Evolutionary conservation across 768 basidiomycete genomes (phyloP).

Genomic region (Leccinum incarnatum): DNA sequence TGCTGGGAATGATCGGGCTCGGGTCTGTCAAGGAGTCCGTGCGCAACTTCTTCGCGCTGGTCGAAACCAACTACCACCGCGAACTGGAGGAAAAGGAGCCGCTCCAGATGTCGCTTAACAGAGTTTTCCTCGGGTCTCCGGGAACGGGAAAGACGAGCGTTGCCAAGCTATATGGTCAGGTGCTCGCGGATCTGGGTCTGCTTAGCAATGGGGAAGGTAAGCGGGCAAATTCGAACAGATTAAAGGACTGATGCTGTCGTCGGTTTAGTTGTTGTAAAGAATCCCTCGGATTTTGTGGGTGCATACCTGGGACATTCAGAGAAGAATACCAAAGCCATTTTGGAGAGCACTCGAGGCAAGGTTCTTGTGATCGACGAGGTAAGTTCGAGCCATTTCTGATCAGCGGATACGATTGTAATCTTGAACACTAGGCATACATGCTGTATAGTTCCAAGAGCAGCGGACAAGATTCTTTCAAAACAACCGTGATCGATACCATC

Average conservation of each 20-base stretch:
- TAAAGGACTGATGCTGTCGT: not conserved
- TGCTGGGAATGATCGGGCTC: slow-evolving; percentile 56
- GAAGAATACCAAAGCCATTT: slow-evolving; percentile 59
- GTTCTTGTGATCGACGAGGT: slow-evolving; percentile 73
- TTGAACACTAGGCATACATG: slow-evolving; percentile 36
- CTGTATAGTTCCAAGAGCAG: slow-evolving; percentile 45
- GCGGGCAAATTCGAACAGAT: not conserved
- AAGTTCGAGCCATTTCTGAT: slow-evolving; percentile 14
- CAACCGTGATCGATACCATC: slow-evolving; percentile 69
- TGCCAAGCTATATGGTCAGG: slow-evolving; percentile 62
- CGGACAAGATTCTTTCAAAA: slow-evolving; percentile 51
- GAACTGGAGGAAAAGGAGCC: slow-evolving; percentile 57
- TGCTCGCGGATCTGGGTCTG: slow-evolving; percentile 58
- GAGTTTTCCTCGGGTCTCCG: slow-evolving; percentile 64
- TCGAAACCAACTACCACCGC: slow-evolving; percentile 55
- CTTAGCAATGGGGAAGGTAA: slow-evolving; percentile 72
- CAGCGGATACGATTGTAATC: not conserved
- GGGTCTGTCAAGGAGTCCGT: slow-evolving; percentile 54
- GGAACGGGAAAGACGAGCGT: slow-evolving; percentile 75
- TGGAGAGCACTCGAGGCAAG: slow-evolving; percentile 58
- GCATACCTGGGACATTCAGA: slow-evolving; percentile 58
- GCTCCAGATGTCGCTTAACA: slow-evolving; percentile 54
- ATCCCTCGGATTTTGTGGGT: slow-evolving; percentile 70
- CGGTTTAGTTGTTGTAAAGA: slow-evolving; percentile 57
- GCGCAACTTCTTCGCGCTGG: slow-evolving; percentile 41